phyloP scores from a whole-genome alignment of 2,329 filamentous ascomycete species.

The Penicillium hordei region DNA sequence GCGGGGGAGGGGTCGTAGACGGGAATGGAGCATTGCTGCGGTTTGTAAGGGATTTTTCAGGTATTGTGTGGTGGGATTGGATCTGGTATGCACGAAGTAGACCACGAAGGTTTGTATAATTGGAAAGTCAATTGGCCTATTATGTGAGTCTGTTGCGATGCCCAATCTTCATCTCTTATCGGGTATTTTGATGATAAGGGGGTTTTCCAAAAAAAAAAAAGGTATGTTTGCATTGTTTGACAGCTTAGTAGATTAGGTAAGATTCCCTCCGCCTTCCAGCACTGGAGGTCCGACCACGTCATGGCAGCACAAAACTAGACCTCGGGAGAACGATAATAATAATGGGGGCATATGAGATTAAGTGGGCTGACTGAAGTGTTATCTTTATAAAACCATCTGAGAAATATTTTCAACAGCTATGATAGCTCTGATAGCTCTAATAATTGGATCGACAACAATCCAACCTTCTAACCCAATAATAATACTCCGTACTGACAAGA shows the following conservation, averaged over 20 bases:
- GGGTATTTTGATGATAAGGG: not conserved
- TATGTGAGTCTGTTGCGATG: not conserved
- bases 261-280: not conserved
- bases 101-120: not conserved
- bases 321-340: not conserved
- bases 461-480: not conserved
- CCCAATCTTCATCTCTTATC: not conserved
- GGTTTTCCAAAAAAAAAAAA: too few species aligned
- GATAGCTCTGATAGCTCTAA: not conserved
- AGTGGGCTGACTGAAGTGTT: not conserved
- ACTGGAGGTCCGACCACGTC: conserved; percentile 9
- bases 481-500: not conserved
- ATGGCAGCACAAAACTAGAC: not conserved
- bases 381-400: not conserved
- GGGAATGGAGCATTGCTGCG: conserved; percentile 31
- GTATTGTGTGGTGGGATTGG: not conserved
- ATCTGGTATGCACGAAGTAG: not conserved
- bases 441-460: not conserved
- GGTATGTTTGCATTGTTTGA: conserved; percentile 14
- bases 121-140: not conserved
- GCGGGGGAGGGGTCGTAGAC: conserved; percentile 33
- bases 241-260: conserved; percentile 2
- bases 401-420: not conserved
- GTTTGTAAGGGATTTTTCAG: not conserved
- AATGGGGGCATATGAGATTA: not conserved